A percentile compares a stretch with the other conserved stretches of the same genome.
These are phyloP conservation scores for Penicillium olsonii DNA, from an alignment of 2,329 filamentous ascomycete species.

Conservation along the genomic window DNA sequence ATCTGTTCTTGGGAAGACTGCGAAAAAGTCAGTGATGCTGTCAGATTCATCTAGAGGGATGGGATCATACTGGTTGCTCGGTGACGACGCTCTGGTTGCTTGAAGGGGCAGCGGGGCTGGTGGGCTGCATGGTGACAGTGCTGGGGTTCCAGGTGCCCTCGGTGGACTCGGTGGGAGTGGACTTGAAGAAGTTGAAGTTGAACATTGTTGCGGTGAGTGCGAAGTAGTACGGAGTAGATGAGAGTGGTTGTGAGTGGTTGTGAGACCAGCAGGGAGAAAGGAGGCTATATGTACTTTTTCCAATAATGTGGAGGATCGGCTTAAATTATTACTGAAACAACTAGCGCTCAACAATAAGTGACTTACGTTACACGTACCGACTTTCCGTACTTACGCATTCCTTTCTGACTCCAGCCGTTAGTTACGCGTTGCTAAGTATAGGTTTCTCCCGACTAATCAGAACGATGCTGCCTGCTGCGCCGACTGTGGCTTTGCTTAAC, in stretches of 20 bases:
- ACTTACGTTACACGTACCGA: background rate
- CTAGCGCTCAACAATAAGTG: slow-evolving; percentile 7
- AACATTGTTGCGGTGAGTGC: slow-evolving; percentile 19
- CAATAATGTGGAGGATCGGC: slow-evolving; percentile 21
- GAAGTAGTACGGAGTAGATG: too few relatives aligned
- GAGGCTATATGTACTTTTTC: slow-evolving; percentile 11
- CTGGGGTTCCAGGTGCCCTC: slow-evolving; percentile 33
- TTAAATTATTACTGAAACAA: slow-evolving; percentile 8
- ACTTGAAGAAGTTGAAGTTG: slow-evolving; percentile 37
- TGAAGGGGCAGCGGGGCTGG: slow-evolving; percentile 31
- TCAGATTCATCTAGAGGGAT: background rate
- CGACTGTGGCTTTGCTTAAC: slow-evolving; percentile 5
- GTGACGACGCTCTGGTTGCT: slow-evolving; percentile 27
- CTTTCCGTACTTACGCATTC: background rate
- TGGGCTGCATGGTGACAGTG: slow-evolving; percentile 35
- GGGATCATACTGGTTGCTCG: slow-evolving; percentile 31
- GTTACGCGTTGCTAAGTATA: slow-evolving; percentile 17
- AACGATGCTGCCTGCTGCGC: slow-evolving; percentile 24
- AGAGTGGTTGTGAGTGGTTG: too few relatives aligned
- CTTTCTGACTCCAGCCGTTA: background rate
- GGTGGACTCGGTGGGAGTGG: slow-evolving; percentile 27
- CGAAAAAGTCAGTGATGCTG: slow-evolving; percentile 4
- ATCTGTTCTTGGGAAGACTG: slow-evolving; percentile 30
- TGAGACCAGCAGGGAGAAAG: background rate
- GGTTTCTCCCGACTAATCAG: slow-evolving; percentile 7